Evolutionary conservation across 495 filamentous ascomycete species (phyloP).

Genomic region (Xylaria sp.): DNA sequence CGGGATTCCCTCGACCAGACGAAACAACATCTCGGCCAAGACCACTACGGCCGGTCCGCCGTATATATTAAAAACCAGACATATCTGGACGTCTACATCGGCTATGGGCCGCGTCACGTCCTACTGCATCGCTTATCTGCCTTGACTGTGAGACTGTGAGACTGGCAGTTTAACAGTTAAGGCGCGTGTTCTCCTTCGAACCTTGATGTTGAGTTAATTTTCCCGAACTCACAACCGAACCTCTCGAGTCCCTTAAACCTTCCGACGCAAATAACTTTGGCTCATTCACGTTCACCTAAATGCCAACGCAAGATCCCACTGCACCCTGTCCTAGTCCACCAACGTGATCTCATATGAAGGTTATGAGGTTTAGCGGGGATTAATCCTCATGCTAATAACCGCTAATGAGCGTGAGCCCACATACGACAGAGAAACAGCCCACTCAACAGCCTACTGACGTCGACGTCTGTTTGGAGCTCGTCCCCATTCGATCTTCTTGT

Average conservation of each 20-base stretch:
- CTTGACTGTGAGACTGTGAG: not conserved
- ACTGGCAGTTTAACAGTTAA: not conserved
- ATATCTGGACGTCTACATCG: not conserved
- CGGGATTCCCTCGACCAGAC: conserved; percentile 12
- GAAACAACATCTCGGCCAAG: conserved; percentile 26
- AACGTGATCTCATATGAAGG: conserved; percentile 20
- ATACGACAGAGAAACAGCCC: conserved; percentile 24
- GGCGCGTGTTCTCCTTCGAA: not conserved
- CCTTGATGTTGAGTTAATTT: not conserved
- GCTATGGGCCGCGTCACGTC: not conserved
- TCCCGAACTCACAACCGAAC: not conserved
- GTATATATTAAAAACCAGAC: conserved; percentile 22
- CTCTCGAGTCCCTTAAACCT: not conserved
- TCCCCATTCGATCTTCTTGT: not conserved
- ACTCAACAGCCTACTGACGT: conserved; percentile 24
- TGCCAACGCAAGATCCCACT: not conserved
- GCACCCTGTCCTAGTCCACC: conserved; percentile 9
- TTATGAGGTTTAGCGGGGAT: conserved; percentile 8
- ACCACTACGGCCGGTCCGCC: not conserved
- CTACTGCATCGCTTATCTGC: conserved; percentile 1
- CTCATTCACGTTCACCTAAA: not conserved
- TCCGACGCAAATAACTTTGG: not conserved
- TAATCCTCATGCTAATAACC: conserved; percentile 11
- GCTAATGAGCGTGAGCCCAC: conserved; percentile 21
- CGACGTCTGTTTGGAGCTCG: conserved; percentile 5